These are phyloP conservation scores for Pyrenula aspistea DNA, from an alignment of 495 filamentous ascomycete species.

Conservation along the genomic window DNA sequence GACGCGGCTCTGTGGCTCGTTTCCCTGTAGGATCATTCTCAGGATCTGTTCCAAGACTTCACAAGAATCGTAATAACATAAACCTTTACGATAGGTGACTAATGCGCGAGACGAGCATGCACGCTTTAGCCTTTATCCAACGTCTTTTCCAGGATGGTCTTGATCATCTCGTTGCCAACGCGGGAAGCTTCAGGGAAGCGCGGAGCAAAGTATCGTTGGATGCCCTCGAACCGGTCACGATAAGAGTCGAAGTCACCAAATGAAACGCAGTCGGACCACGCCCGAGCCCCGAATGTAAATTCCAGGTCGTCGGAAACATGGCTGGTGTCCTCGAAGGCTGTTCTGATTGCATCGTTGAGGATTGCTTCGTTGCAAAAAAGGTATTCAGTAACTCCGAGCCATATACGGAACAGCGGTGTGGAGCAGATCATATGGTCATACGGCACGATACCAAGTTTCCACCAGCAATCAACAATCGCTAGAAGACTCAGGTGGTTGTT, in stretches of 20 bases:
- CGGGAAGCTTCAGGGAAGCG: constrained; percentile 73
- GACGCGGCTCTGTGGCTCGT: no score
- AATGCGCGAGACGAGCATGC: background rate
- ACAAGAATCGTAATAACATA: no score
- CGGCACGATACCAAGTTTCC: constrained; percentile 78
- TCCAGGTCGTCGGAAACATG: constrained; percentile 89
- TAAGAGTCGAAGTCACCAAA: constrained; percentile 88
- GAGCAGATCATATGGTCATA: constrained; percentile 99
- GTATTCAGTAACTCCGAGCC: constrained; percentile 95
- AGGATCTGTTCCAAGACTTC: no score
- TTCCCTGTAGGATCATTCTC: no score
- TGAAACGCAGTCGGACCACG: constrained; percentile 86
- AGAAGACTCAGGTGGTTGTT: constrained; percentile 91
- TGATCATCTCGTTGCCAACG: constrained; percentile 94
- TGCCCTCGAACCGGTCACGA: constrained; percentile 74
- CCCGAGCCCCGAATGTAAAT: constrained; percentile 91
- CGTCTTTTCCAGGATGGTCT: constrained; percentile 80
- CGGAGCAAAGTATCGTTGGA: constrained; percentile 81
- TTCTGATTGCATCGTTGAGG: constrained; percentile 74
- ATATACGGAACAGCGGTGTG: constrained; percentile 94
- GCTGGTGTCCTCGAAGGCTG: constrained; percentile 74
- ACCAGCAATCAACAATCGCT: constrained; percentile 99
- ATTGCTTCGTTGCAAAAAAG: constrained; percentile 77
- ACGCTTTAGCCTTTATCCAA: background rate
- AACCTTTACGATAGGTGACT: no score